Conservation (phyloP, 768 basidiomycete species). For the Leucocoprinus birnbaumii region DNA sequence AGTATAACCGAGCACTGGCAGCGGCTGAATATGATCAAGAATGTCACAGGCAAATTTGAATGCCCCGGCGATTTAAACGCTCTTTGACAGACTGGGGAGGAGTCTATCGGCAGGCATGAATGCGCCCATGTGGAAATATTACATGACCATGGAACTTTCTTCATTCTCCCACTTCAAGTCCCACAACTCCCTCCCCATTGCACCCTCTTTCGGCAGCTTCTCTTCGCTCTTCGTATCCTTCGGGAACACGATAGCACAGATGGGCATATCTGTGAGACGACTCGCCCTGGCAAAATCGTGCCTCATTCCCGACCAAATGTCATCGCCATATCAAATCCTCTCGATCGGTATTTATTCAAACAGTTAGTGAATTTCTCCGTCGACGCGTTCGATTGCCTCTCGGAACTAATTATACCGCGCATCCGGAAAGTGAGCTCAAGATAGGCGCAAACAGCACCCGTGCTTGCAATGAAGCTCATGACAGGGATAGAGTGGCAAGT, state of each 20-base stretch:
- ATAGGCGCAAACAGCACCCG: constrained; percentile 6
- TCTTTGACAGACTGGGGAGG: too few relatives aligned
- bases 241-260: neutral
- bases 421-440: constrained; percentile 6
- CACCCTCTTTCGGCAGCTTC: too few relatives aligned
- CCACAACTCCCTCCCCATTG: too few relatives aligned
- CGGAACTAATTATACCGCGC: constrained; percentile 1
- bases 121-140: too few relatives aligned
- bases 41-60: too few relatives aligned
- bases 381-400: neutral
- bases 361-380: neutral
- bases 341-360: constrained; percentile 1
- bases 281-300: neutral
- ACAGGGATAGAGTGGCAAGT: constrained; percentile 12
- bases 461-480: constrained; percentile 13
- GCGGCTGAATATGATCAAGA: too few relatives aligned
- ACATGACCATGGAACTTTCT: too few relatives aligned
- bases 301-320: constrained; percentile 10
- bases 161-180: too few relatives aligned
- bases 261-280: neutral
- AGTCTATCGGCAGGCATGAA: too few relatives aligned
- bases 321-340: constrained; percentile 8
- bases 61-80: too few relatives aligned
- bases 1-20: too few relatives aligned
- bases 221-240: too few relatives aligned